Evolutionary conservation across 176 grass and related monocot genomes (phyloP).

Genomic region (barley (Hordeum vulgare)): DNA sequence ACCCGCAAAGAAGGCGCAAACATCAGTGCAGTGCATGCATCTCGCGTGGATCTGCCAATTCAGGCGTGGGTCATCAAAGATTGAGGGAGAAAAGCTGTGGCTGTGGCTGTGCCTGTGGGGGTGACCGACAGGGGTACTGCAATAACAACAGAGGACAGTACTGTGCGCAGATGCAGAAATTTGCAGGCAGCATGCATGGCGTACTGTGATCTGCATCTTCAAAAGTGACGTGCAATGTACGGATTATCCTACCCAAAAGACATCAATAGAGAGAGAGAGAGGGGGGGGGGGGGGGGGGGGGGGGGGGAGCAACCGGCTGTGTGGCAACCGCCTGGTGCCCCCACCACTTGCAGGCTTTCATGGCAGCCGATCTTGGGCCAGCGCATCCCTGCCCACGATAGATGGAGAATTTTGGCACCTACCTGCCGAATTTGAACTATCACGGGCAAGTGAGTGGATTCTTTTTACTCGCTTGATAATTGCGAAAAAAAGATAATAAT

Average conservation of each 20-base stretch:
- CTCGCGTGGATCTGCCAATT: neutral
- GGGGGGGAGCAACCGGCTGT: neutral
- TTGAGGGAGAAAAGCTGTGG: no score
- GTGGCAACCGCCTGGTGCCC: neutral
- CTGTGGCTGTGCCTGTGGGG: no score
- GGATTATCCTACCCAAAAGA: conserved; percentile 17
- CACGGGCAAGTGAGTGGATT: neutral
- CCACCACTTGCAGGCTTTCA: neutral
- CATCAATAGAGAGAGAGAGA: neutral
- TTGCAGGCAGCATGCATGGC: neutral
- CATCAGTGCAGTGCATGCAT: neutral
- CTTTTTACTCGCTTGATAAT: neutral
- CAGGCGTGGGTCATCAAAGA: no score
- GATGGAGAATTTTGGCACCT: neutral
- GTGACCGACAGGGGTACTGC: neutral
- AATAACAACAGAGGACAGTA: neutral
- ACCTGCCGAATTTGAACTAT: neutral
- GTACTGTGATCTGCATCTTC: neutral
- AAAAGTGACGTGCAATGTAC: conserved; percentile 5
- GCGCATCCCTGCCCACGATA: neutral
- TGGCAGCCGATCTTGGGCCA: neutral
- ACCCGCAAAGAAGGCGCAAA: neutral
- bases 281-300: no score
- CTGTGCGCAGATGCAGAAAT: neutral
- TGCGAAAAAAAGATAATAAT: no score